These are phyloP conservation scores for Plenodomus biglobosus DNA, from an alignment of 2,329 filamentous ascomycete species.

Conservation along the genomic window DNA sequence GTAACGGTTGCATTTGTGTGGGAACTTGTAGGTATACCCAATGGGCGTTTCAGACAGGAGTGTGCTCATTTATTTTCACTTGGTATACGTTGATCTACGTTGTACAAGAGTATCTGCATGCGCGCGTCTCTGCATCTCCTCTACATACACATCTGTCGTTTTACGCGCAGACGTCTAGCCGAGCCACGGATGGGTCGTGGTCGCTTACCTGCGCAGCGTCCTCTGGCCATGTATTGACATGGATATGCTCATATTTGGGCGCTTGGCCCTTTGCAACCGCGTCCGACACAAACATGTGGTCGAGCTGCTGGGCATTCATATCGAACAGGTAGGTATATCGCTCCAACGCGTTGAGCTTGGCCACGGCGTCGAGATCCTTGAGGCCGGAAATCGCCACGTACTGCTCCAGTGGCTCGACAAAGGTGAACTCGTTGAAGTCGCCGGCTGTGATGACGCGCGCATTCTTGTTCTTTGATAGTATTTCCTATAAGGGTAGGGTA, in stretches of 20 bases:
- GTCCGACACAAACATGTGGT: slow-evolving; percentile 68
- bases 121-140: background rate
- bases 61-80: background rate
- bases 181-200: slow-evolving; percentile 69
- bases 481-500: no score
- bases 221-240: slow-evolving; percentile 69
- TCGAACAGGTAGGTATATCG: slow-evolving; percentile 72
- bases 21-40: no score
- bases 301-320: slow-evolving; percentile 68
- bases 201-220: slow-evolving; percentile 62
- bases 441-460: slow-evolving; percentile 64
- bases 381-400: slow-evolving; percentile 60
- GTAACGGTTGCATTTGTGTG: no score
- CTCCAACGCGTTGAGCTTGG: slow-evolving; percentile 56
- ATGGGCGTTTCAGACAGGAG: no score
- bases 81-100: background rate
- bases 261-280: slow-evolving; percentile 46
- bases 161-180: slow-evolving; percentile 60
- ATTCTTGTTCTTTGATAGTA: slow-evolving; percentile 58
- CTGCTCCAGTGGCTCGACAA: slow-evolving; percentile 60
- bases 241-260: slow-evolving; percentile 64
- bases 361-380: slow-evolving; percentile 63
- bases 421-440: slow-evolving; percentile 73
- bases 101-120: background rate
- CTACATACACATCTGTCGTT: background rate